Percentiles rank a stretch among this genome's conserved stretches.
Conservation (phyloP, 1,139 yeast species). For the Nadsonia starkeyi-henricii region DNA sequence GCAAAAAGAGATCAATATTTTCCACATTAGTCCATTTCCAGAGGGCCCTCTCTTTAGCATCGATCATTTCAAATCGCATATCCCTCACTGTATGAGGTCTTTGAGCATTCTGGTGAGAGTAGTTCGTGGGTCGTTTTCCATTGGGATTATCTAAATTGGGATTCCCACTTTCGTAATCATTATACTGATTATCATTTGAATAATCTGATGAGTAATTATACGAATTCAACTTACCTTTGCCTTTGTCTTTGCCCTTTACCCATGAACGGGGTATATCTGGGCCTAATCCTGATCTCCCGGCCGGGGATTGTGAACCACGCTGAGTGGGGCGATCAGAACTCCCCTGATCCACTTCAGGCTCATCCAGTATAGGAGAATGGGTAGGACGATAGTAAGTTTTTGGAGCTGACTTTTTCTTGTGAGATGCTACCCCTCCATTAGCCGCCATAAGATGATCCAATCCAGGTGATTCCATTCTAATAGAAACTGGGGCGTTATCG, state of each 20-base stretch:
- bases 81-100: not conserved
- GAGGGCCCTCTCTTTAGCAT: slow-evolving; percentile 66
- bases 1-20: slow-evolving; percentile 72
- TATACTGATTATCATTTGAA: too few species aligned
- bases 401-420: not conserved
- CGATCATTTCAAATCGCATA: slow-evolving; percentile 12
- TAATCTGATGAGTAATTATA: too few species aligned
- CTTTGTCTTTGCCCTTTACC: too few species aligned
- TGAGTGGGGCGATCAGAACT: too few species aligned
- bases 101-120: too few species aligned
- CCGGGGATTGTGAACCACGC: too few species aligned
- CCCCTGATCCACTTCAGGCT: not conserved
- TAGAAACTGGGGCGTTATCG: not conserved
- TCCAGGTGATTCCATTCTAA: not conserved
- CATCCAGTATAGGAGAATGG: not conserved
- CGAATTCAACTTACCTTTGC: too few species aligned
- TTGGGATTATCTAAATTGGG: too few species aligned
- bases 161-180: too few species aligned
- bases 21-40: slow-evolving; percentile 96
- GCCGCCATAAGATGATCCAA: not conserved
- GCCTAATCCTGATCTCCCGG: too few species aligned
- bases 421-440: not conserved
- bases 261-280: too few species aligned
- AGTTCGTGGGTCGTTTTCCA: too few species aligned
- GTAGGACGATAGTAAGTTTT: not conserved